phyloP scores from a whole-genome alignment of 1,139 yeast genomes.

The Candida tunisiensis region DNA sequence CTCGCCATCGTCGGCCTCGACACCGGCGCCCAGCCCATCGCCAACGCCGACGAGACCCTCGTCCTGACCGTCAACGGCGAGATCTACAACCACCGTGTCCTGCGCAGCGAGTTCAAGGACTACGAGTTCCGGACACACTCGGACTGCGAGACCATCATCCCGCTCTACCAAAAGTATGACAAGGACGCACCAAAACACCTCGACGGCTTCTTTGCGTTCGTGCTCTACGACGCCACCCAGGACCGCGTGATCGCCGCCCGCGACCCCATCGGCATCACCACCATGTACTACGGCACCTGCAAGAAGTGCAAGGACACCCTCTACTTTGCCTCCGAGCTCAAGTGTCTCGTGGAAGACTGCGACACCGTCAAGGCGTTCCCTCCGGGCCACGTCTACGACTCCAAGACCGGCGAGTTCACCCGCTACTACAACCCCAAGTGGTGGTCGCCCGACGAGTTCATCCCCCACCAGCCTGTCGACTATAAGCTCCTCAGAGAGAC shows the following conservation, averaged over 20 bases:
- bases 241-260: slow-evolving; percentile 94
- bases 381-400: slow-evolving; percentile 95
- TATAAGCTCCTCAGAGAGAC: slow-evolving; percentile 54
- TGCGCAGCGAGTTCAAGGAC: slow-evolving; percentile 56
- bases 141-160: slow-evolving; percentile 96
- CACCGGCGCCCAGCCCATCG: slow-evolving; percentile 95
- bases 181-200: slow-evolving; percentile 80
- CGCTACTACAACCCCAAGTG: slow-evolving; percentile 86
- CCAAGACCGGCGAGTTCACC: slow-evolving; percentile 66
- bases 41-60: slow-evolving; percentile 57
- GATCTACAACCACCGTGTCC: slow-evolving; percentile 86
- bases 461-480: slow-evolving; percentile 67
- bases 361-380: slow-evolving; percentile 90
- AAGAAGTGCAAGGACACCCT: slow-evolving; percentile 56
- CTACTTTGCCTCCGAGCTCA: slow-evolving; percentile 86
- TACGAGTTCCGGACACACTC: slow-evolving; percentile 74
- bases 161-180: slow-evolving; percentile 73
- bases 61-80: slow-evolving; percentile 90
- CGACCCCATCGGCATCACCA: slow-evolving; percentile 96
- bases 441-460: slow-evolving; percentile 71
- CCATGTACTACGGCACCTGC: slow-evolving; percentile 85
- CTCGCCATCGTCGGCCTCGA: slow-evolving; percentile 83
- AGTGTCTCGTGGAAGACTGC: slow-evolving; percentile 87
- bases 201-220: slow-evolving; percentile 98
- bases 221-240: slow-evolving; percentile 61